These are phyloP conservation scores for Cryphonectria radicalis DNA, from an alignment of 2,329 filamentous ascomycete species.

Conservation along the genomic window DNA sequence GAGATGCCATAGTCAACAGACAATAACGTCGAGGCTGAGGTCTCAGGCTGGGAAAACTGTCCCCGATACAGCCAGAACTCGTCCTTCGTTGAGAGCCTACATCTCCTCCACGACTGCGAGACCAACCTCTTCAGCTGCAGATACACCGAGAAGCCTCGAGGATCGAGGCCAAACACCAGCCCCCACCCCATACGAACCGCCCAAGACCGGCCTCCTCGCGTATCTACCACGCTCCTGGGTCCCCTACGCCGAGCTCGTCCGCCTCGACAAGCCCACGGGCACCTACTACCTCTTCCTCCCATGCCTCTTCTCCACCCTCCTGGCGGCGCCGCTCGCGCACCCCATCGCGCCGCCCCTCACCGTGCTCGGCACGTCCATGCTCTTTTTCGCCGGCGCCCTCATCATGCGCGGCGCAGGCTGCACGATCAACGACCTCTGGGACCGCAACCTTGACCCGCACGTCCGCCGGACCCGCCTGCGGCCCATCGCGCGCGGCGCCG, in stretches of 20 bases:
- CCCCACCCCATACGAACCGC: constrained; percentile 60
- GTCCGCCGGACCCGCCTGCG: constrained; percentile 76
- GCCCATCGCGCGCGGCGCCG: constrained; percentile 78
- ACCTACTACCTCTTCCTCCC: constrained; percentile 87
- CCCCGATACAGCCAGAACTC: neutral
- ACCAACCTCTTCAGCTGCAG: neutral
- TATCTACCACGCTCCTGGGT: constrained; percentile 70
- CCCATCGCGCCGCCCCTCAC: constrained; percentile 64
- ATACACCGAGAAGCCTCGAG: neutral
- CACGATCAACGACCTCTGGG: constrained; percentile 90
- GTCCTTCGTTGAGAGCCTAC: constrained; percentile 9
- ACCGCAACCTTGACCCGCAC: constrained; percentile 82
- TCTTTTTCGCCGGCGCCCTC: constrained; percentile 77
- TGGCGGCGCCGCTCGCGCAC: constrained; percentile 71
- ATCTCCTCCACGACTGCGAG: constrained; percentile 6
- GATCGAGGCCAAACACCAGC: constrained; percentile 17
- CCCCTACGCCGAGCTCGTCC: constrained; percentile 81
- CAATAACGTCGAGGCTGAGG: neutral
- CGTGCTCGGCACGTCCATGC: constrained; percentile 65
- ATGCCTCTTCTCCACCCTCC: constrained; percentile 80
- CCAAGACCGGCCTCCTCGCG: constrained; percentile 72
- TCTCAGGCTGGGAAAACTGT: neutral
- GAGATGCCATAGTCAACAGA: constrained; percentile 5
- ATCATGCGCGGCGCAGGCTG: constrained; percentile 89
- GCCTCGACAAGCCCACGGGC: constrained; percentile 80